A percentile compares a stretch with the other conserved stretches of the same genome.
Evolutionary conservation across 192 early-diverging fungal genomes (phyloP).

Genomic region (Podochytrium sp.): DNA sequence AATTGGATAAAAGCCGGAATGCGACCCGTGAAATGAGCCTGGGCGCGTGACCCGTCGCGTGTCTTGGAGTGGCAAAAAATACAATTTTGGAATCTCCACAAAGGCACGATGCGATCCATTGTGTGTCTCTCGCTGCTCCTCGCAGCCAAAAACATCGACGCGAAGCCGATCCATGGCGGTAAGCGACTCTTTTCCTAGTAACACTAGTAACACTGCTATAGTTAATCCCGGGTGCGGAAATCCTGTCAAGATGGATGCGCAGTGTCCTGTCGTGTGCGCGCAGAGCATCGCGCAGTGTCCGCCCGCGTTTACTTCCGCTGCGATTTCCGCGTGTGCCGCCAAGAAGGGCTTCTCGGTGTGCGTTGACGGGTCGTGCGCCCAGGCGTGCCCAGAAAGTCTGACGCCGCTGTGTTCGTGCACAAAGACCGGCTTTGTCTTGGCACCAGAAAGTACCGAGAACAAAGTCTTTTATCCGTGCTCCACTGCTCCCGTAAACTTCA

Average conservation of each 20-base stretch:
- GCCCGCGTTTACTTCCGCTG: not conserved
- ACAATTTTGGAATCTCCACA: too few species aligned
- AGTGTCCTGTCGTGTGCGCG: conserved; percentile 30
- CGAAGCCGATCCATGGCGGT: not conserved
- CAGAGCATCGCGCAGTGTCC: conserved; percentile 23
- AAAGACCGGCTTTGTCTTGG: conserved; percentile 22
- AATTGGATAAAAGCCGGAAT: too few species aligned
- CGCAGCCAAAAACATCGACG: too few species aligned
- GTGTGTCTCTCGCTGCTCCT: too few species aligned
- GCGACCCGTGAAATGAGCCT: too few species aligned
- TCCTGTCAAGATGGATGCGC: conserved; percentile 3
- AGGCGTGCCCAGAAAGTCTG: not conserved
- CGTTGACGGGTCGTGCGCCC: conserved; percentile 25
- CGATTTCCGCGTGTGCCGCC: not conserved
- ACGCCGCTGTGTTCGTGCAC: conserved; percentile 12
- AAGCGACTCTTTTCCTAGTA: not conserved
- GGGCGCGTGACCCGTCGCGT: too few species aligned
- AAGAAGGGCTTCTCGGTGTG: not conserved
- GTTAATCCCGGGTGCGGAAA: conserved; percentile 21
- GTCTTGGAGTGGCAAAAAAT: too few species aligned
- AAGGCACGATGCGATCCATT: too few species aligned
- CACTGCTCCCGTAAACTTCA: not conserved
- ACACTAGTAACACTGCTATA: not conserved
- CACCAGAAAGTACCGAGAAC: not conserved
- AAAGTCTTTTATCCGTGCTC: not conserved